Evolutionary conservation across 176 grass and related monocot genomes (phyloP), one percentile per base, ranked within the genome.

Genomic region (Triticum dicoccoides): DNA sequence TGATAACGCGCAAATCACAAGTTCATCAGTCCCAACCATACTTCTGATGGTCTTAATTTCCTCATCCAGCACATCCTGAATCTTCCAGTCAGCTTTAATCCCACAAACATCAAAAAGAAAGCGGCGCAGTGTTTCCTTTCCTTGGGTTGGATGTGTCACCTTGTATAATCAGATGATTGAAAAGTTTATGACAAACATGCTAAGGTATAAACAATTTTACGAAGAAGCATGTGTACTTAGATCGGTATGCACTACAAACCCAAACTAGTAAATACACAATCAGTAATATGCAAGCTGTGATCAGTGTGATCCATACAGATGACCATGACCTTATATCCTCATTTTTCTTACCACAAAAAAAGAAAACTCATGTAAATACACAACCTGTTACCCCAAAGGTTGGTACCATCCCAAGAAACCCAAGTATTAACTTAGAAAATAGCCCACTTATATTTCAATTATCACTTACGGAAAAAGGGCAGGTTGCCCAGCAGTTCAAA

Each of bases 51-150:
- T 88, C 81, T 79, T 92, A 41, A 97, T 91, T 86, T 97, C 92
- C 94, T 97, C 92, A 78, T 94, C 90, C 56, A 97, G 64, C 69
- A 97, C 90, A 84, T 93, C 95, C 84, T 93, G 89, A 91, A 97
- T 97, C 85, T 95, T 94, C 95, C 89, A 95, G 64, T 95, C 89
- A 33, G 92, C 69, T 59, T 52, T 88, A 61, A 97, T 80, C 34
- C 84, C 88, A 79, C 95, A 97, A 62, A 97, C 76, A 83, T 97
- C 76, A 85, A 95, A 95, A 59, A 97, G 84, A 83, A 97, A 97
- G 74, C 75, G 84, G 1, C 9, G 81, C 64, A 97, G 85, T 20
- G 92, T 97, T 66, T 93, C 87, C 92, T 95, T 95, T 87, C 92
- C 95, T 97, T 88, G 84, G 9, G 95, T 27, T 27, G 92, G 95